Evolutionary conservation across 306 rosid genomes (phyloP).

Genomic region (Inga leiocalycina): DNA sequence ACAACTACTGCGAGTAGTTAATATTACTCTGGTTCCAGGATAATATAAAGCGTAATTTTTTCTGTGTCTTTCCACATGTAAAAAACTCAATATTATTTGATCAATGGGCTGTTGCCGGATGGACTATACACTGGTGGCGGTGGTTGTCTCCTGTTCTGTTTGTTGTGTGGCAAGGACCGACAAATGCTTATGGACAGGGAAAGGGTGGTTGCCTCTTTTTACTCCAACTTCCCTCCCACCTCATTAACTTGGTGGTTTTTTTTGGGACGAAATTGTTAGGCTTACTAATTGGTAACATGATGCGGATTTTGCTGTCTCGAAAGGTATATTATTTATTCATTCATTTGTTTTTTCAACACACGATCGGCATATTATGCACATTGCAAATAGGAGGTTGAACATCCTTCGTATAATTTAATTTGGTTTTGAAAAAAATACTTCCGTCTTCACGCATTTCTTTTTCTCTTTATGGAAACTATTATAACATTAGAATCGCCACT

Average conservation of each 20-base stretch:
- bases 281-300: too few relatives aligned
- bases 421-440: background rate
- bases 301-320: background rate
- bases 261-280: background rate
- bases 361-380: background rate
- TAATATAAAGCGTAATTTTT: background rate
- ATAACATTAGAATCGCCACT: background rate
- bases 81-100: background rate
- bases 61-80: background rate
- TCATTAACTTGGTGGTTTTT: background rate
- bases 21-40: background rate
- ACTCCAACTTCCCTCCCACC: background rate
- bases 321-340: background rate
- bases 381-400: background rate
- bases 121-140: too few relatives aligned
- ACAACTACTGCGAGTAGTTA: background rate
- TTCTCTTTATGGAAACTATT: background rate
- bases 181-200: background rate
- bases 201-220: background rate
- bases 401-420: background rate
- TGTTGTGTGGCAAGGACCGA: background rate
- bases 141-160: background rate
- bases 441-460: background rate
- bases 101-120: background rate
- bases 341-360: background rate